These are phyloP conservation scores for Lithospermum erythrorhizon DNA, from an alignment of 257 asterid species.

Conservation along the genomic window DNA sequence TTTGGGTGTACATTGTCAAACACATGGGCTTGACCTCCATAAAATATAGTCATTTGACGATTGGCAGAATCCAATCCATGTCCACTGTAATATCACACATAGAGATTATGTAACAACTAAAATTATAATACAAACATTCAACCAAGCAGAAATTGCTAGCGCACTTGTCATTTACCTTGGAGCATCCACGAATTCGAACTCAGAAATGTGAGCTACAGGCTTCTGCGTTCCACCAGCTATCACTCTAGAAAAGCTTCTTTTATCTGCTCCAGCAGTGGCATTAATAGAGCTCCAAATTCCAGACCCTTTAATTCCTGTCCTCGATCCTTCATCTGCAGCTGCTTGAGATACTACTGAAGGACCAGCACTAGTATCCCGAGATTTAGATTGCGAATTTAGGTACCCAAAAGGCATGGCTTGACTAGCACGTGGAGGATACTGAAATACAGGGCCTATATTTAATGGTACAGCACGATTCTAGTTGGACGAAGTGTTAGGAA, in stretches of 20 bases:
- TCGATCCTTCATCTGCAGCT: conserved; percentile 96
- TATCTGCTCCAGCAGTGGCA: conserved; percentile 37
- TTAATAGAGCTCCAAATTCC: conserved; percentile 55
- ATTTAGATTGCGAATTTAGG: conserved; percentile 45
- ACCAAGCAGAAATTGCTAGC: neutral
- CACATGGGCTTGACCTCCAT: conserved; percentile 91
- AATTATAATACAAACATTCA: neutral
- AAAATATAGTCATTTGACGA: conserved; percentile 88
- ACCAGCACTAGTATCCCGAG: conserved; percentile 49
- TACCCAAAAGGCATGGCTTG: conserved; percentile 57
- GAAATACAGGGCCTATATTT: conserved; percentile 38
- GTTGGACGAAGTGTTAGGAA: conserved; percentile 39
- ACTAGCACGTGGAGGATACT: conserved; percentile 57
- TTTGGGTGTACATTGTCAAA: conserved; percentile 81
- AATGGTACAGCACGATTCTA: conserved; percentile 39
- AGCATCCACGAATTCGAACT: conserved; percentile 47
- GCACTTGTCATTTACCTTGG: conserved; percentile 36
- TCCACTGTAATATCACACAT: conserved; percentile 37
- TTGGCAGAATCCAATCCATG: conserved; percentile 41
- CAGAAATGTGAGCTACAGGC: conserved; percentile 36
- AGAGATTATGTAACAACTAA: neutral
- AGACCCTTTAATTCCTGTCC: conserved; percentile 86
- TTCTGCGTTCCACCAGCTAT: conserved; percentile 48
- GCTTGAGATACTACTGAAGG: conserved; percentile 51
- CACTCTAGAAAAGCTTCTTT: conserved; percentile 59